Evolutionary conservation across 257 asterid genomes (phyloP).

Genomic region (Capsicum pubescens): DNA sequence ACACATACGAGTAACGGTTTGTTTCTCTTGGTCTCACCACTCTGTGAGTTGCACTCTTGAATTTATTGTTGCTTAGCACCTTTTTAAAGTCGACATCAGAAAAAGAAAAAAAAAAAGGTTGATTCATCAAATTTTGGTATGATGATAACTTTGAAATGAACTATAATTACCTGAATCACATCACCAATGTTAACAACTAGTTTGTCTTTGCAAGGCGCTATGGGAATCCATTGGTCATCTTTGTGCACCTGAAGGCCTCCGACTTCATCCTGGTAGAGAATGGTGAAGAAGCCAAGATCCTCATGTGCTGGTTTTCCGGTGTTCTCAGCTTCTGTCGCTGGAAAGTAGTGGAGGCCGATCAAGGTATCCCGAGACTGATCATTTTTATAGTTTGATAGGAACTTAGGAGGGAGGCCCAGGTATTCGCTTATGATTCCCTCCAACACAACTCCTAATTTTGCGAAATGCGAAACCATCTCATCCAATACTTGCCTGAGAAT

Average conservation of each 20-base stretch:
- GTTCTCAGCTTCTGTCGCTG: slow-evolving; percentile 44
- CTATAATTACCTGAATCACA: slow-evolving; percentile 43
- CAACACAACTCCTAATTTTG: slow-evolving; percentile 40
- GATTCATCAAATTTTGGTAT: not conserved
- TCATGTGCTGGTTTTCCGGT: slow-evolving; percentile 50
- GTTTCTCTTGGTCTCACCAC: slow-evolving; percentile 44
- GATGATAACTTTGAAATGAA: not conserved
- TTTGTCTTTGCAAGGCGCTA: slow-evolving; percentile 40
- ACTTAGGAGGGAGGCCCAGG: slow-evolving; percentile 51
- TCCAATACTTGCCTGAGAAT: slow-evolving; percentile 47
- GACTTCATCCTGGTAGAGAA: slow-evolving; percentile 56
- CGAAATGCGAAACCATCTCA: slow-evolving; percentile 42
- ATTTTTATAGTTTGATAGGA: slow-evolving; percentile 48
- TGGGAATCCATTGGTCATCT: slow-evolving; percentile 52
- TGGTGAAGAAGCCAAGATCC: slow-evolving; percentile 50
- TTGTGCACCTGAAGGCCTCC: slow-evolving; percentile 58
- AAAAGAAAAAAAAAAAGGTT: not conserved
- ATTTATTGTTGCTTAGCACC: slow-evolving; percentile 52
- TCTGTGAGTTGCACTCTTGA: slow-evolving; percentile 63
- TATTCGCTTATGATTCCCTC: slow-evolving; percentile 60
- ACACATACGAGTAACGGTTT: slow-evolving; percentile 45
- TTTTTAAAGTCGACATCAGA: not conserved
- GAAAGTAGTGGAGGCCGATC: slow-evolving; percentile 54
- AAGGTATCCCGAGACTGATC: slow-evolving; percentile 61
- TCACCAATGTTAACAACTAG: slow-evolving; percentile 54